Percentiles rank a stretch among this genome's conserved stretches.
phyloP scores from a whole-genome alignment of 768 basidiomycete species.

The Lepiota brunneoincarnata region DNA sequence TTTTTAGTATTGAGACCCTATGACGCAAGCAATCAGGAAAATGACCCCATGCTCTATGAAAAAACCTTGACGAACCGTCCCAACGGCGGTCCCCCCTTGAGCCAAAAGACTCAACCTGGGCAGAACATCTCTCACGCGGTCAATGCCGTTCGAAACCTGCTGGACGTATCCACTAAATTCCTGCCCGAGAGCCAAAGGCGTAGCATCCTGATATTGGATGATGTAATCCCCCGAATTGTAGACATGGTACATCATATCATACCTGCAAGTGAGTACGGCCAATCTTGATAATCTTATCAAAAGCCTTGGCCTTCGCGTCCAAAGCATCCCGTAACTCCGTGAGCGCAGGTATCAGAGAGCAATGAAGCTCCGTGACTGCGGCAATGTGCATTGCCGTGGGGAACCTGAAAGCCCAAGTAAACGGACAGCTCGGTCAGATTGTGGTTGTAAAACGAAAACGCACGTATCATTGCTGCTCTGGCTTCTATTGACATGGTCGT shows the following conservation, averaged over 20 bases:
- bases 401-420: slow-evolving; percentile 54
- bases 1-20: slow-evolving; percentile 96
- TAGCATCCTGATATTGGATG: slow-evolving; percentile 71
- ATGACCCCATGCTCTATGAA: neutral
- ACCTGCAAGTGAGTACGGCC: slow-evolving; percentile 95
- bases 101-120: slow-evolving; percentile 88
- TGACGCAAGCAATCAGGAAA: slow-evolving; percentile 12
- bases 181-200: slow-evolving; percentile 95
- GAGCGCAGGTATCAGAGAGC: slow-evolving; percentile 81
- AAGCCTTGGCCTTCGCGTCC: slow-evolving; percentile 75
- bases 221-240: neutral
- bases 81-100: slow-evolving; percentile 98
- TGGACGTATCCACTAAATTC: slow-evolving; percentile 99
- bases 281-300: slow-evolving; percentile 95
- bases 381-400: slow-evolving; percentile 99
- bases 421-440: neutral
- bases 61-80: slow-evolving; percentile 64
- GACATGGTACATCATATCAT: neutral
- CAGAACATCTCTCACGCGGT: slow-evolving; percentile 74
- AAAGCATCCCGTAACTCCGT: slow-evolving; percentile 81
- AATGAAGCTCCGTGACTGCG: slow-evolving; percentile 84
- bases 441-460: slow-evolving; percentile 24
- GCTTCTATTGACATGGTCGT: slow-evolving; percentile 99
- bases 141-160: slow-evolving; percentile 89
- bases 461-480: slow-evolving; percentile 99